Base-by-base conservation (phyloP, 1,284 basidiomycete species). In the Cryptococcus amylolentus region DNA sequence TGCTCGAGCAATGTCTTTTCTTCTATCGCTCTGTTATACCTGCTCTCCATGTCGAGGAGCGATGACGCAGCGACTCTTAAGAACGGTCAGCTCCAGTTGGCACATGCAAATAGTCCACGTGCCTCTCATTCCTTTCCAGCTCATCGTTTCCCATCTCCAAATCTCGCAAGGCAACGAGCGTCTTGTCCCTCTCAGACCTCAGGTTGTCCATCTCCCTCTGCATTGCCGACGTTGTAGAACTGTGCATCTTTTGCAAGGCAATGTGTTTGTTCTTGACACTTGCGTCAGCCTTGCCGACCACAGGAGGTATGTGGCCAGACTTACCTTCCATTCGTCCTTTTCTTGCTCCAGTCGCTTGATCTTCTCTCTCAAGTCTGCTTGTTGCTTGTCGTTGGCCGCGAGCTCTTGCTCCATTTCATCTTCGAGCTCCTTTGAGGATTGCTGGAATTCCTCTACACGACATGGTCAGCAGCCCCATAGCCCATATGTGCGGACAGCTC, bases 1-100 rank as follows among this genome's bases (percentile, higher is more conserved):
- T 98, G 91, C 75, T 99, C 96, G 37, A 98, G 82, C 45, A 98
- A 78, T 49, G 96, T 97, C 77, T 97, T 98, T 79, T 97, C 91
- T 77, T 99, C 96, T 50, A 98, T 81, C 1, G 89, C 88, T 58
- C 86, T 84, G 63, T 92, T 87, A 79, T 98, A 97, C 72, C 88
- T 91, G 61, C 84, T 81, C 79, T 98, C 95, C 70, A 92, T 82
- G 76, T 98, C 96, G 1, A 88, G 86, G 56, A 98, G 80, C 64
- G 90, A 94, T 37, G 91, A 94, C 2, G 88, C 86, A 31, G 95
- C 90, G 52, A 92, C 92, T 23, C 81, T 80, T 54, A 8, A 10
- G 14, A 14, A 26, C 13, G 14, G 13, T 49, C 12, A 38, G 31
- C 18, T 16, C 13, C 16, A 39, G 5, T 38, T 10, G 2, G 31